Base-by-base conservation (phyloP, 805 yeast species). In the Cyberlindnera veronae region DNA sequence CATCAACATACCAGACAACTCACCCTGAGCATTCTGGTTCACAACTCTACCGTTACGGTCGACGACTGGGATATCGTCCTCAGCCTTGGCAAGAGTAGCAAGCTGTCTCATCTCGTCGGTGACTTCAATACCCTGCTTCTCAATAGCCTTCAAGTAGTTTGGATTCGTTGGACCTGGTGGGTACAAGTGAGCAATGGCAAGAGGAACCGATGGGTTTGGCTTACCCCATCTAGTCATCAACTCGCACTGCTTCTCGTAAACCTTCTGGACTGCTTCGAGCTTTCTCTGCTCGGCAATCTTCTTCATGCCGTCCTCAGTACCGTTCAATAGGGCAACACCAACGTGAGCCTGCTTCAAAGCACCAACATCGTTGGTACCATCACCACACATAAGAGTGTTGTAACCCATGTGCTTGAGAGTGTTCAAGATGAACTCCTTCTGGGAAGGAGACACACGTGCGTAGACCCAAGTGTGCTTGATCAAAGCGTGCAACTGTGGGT, bases 291-390 rank as follows among this genome's bases (percentile, higher is more conserved):
- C 97, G 39, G 84, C 87, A 44, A 90, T 77, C 66, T 89, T 87
- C 66, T 84, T 84, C 79, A 93, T 72, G 34, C 95, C 84, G 39
- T 87, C 96, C 59, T 86, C 95, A 41, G 99, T 90, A 67, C 98
- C 99, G 58, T 93, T 93, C 62, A 93, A 74, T 53, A 93, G 71
- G n/a, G 99, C 99, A 61, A 93, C 86, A 71, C 99, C 99, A 58
- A 93, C 84, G 59, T 93, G 95, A 2, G 99, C 98, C 69, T 93
- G 98, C 64, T 93, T 93, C 67, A 93, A 77, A 39, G 99, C 99
- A 65, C 99, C 99, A 36, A 93, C 99, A 71, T 93, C 99, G 61
- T 93, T 93, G n/a, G 99, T 93, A 67, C 99, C 99, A 67, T 93
- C 99, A 72, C 99, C 99, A 67, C 99, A 93, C 99, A 93, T 93